Percentiles rank a stretch among this genome's conserved stretches.
Conservation (phyloP, 2,329 filamentous ascomycete species). For the Fusarium succisae region DNA sequence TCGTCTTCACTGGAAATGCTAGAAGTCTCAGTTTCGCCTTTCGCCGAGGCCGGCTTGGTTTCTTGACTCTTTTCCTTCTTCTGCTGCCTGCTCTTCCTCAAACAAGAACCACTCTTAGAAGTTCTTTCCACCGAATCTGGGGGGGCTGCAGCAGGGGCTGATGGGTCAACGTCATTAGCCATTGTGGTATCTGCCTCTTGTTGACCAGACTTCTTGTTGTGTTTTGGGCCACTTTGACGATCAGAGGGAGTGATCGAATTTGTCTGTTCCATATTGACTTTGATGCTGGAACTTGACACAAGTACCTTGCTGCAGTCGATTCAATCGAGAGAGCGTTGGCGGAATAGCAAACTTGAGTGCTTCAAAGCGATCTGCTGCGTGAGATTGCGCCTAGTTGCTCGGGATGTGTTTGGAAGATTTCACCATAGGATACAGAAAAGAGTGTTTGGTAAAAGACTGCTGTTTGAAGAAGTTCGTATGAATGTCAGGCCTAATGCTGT, state of each 20-base stretch:
- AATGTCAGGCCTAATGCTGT: neutral
- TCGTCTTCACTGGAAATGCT: slow-evolving; percentile 8
- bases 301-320: neutral
- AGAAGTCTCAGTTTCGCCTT: slow-evolving; percentile 21
- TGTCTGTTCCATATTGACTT: slow-evolving; percentile 30
- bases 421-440: neutral
- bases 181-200: slow-evolving; percentile 23
- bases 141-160: slow-evolving; percentile 4
- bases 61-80: slow-evolving; percentile 25
- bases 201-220: slow-evolving; percentile 24
- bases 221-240: slow-evolving; percentile 23
- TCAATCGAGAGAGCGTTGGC: neutral
- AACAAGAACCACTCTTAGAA: slow-evolving; percentile 4
- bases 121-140: slow-evolving; percentile 13
- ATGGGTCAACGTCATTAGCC: slow-evolving; percentile 16
- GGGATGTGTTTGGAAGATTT: neutral
- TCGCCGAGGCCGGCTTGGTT: neutral
- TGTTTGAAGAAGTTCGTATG: neutral
- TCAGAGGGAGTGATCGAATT: slow-evolving; percentile 31
- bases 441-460: neutral
- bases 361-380: neutral
- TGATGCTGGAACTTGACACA: neutral
- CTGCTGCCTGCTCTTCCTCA: slow-evolving; percentile 24
- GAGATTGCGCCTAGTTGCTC: neutral
- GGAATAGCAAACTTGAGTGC: neutral